Conservation (phyloP, 305 asterid genomes). For the Solanum hybrid region DNA sequence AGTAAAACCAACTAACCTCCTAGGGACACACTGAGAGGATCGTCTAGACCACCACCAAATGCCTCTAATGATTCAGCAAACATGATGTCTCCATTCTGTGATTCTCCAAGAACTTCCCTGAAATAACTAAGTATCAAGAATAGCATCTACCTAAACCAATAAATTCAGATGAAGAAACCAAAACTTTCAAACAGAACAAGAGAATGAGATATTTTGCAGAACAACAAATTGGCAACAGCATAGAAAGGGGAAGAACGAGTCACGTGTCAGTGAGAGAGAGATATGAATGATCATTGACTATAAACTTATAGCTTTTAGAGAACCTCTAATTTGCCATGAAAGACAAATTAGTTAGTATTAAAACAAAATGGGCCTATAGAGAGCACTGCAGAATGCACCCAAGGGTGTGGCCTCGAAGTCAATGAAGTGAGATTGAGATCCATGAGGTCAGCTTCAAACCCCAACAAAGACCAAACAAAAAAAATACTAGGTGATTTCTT, state of each 20-base stretch:
- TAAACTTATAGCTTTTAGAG: neutral
- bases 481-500: neutral
- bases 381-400: neutral
- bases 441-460: neutral
- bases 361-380: neutral
- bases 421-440: neutral
- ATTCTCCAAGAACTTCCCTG: conserved; percentile 86
- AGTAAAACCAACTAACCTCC: conserved; percentile 48
- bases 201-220: neutral
- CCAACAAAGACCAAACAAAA: neutral
- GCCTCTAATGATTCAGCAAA: conserved; percentile 91
- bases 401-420: neutral
- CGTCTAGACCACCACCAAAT: conserved; percentile 92
- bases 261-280: neutral
- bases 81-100: conserved; percentile 60
- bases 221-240: neutral
- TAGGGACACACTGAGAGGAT: conserved; percentile 79
- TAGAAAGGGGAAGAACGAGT: neutral
- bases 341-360: neutral
- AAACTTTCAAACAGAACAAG: neutral
- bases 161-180: neutral
- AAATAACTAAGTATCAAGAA: neutral
- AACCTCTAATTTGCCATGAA: neutral
- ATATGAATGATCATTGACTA: neutral
- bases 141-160: neutral